A percentile compares a stretch with the other conserved stretches of the same genome.
phyloP scores from a whole-genome alignment of 139 green algal genomes.

The Nannochloris sp. region DNA sequence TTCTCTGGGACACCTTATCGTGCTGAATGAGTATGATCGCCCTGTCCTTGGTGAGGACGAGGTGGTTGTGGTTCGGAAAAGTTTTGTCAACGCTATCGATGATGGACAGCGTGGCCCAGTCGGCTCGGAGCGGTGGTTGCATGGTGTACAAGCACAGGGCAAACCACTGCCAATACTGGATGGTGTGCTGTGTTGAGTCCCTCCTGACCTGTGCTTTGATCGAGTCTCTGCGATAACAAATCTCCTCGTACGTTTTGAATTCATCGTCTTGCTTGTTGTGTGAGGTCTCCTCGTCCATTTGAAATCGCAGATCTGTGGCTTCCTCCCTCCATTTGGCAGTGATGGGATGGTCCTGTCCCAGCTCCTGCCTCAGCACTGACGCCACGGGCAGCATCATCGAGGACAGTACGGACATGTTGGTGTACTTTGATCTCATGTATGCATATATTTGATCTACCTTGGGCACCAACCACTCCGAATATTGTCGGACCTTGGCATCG shows the following conservation, averaged over 20 bases:
- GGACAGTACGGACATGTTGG: too few species aligned
- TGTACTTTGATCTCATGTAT: too few species aligned
- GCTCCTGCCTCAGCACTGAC: not conserved
- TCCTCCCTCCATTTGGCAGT: not conserved
- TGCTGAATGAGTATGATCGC: not conserved
- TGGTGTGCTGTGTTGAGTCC: not conserved
- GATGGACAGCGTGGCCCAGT: not conserved
- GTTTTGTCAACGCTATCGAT: too few species aligned
- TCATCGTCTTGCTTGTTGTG: not conserved
- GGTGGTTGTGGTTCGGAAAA: not conserved
- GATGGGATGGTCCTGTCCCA: not conserved
- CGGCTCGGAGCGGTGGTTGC: not conserved
- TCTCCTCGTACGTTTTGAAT: not conserved
- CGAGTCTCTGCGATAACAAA: not conserved
- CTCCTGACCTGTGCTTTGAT: not conserved
- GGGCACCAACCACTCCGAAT: too few species aligned
- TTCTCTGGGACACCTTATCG: not conserved
- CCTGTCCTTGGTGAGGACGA: not conserved
- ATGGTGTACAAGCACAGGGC: slow-evolving; percentile 1
- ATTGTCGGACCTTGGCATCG: not conserved
- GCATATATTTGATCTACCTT: too few species aligned
- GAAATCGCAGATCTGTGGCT: not conserved
- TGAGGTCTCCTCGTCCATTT: not conserved
- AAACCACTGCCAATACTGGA: not conserved
- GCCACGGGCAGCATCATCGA: not conserved